Percentiles rank a stretch among this genome's conserved stretches.
These are phyloP conservation scores for Prunus mume DNA, from an alignment of 306 rosid species.

Conservation along the genomic window DNA sequence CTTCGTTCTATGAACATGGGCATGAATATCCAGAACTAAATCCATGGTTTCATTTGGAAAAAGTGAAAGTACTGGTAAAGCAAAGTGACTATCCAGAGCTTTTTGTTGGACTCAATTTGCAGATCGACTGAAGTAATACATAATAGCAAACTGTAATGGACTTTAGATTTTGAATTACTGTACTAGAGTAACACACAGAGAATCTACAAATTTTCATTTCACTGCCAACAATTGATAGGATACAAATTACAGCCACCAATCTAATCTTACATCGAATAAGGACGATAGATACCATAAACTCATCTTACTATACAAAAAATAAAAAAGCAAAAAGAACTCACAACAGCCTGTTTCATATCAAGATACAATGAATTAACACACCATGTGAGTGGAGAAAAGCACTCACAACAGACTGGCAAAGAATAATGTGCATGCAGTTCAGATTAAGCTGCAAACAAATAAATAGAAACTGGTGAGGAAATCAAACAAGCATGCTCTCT, in stretches of 20 bases:
- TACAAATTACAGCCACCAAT: background rate
- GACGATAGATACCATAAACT: background rate
- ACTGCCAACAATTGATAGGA: background rate
- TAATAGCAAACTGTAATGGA: too few relatives aligned
- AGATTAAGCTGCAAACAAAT: slow-evolving; percentile 26
- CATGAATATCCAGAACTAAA: too few relatives aligned
- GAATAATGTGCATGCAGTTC: slow-evolving; percentile 29
- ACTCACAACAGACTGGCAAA: slow-evolving; percentile 22
- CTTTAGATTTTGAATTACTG: too few relatives aligned
- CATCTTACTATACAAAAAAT: slow-evolving; percentile 6
- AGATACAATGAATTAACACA: slow-evolving; percentile 25
- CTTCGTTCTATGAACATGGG: too few relatives aligned
- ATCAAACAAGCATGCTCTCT: slow-evolving; percentile 10
- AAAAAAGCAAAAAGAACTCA: background rate
- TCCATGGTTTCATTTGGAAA: too few relatives aligned
- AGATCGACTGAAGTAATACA: too few relatives aligned
- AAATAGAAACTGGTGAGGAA: slow-evolving; percentile 7
- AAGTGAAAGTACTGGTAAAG: too few relatives aligned
- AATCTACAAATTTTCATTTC: background rate
- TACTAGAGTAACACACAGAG: background rate
- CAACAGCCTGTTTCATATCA: slow-evolving; percentile 6
- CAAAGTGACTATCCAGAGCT: too few relatives aligned
- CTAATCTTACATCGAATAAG: background rate
- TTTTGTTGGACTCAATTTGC: too few relatives aligned
- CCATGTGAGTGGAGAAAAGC: slow-evolving; percentile 24